These are phyloP conservation scores for Ciborinia camelliae DNA, from an alignment of 2,329 filamentous ascomycete genomes.

Conservation along the genomic window DNA sequence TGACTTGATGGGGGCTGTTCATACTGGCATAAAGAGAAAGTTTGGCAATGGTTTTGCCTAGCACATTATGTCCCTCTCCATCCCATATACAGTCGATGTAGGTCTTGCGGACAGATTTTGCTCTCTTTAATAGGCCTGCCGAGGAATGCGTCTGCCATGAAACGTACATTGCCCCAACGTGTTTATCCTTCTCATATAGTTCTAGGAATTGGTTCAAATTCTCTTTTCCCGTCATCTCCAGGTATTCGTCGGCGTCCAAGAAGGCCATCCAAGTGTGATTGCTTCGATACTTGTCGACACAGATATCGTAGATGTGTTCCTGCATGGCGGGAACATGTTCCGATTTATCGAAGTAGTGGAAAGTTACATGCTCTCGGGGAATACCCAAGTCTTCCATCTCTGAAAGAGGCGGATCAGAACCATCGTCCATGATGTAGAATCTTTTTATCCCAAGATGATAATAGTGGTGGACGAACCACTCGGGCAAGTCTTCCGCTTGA, in stretches of 20 bases:
- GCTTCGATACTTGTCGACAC: conserved; percentile 27
- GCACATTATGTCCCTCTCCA: conserved; percentile 31
- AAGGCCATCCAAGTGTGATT: conserved; percentile 39
- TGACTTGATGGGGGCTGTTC: conserved; percentile 27
- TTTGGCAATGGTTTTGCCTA: conserved; percentile 38
- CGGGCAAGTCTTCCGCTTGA: conserved; percentile 29
- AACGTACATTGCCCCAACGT: conserved; percentile 35
- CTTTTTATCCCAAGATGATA: conserved; percentile 30
- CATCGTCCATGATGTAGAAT: conserved; percentile 37
- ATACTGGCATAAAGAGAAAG: conserved; percentile 20
- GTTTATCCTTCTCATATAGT: conserved; percentile 26
- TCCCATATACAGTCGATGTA: conserved; percentile 37
- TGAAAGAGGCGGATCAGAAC: conserved; percentile 29
- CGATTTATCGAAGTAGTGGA: conserved; percentile 26
- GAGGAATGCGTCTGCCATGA: conserved; percentile 39
- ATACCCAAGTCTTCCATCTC: conserved; percentile 25
- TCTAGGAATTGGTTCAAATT: conserved; percentile 35
- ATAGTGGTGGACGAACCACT: conserved; percentile 35
- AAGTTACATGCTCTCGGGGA: conserved; percentile 26
- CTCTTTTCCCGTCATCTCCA: conserved; percentile 32
- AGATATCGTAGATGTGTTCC: conserved; percentile 26
- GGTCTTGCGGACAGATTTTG: conserved; percentile 31
- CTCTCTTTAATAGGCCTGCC: conserved; percentile 32
- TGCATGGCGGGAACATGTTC: conserved; percentile 22
- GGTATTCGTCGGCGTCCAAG: conserved; percentile 37